Evolutionary conservation across 345 rosid species (phyloP), one percentile per base, ranked within the genome.

Genomic region (Firmiana major): DNA sequence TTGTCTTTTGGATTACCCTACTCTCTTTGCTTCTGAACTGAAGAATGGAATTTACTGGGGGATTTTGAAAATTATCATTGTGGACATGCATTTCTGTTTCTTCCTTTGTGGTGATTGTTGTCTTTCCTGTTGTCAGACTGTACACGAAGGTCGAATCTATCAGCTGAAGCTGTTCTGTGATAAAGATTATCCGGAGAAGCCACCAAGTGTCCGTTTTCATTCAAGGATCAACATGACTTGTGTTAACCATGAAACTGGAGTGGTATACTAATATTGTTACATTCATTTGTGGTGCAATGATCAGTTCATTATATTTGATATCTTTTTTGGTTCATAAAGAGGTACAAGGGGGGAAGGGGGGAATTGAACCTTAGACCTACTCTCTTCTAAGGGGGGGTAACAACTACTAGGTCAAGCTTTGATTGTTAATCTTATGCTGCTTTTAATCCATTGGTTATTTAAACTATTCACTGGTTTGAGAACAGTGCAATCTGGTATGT

Each of bases 111-210:
- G 53, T 19, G 38, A 49, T 60, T 60, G 5, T 57, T 31, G 11
- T 55, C n/a, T 73, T 74, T 74, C 34, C 48, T 63, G 48, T 58
- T 78, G 11, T 21, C 86, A 94, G 98, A 91, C 97, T 80, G 98
- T 94, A 68, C 97, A 94, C 83, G 98, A 94, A 84, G 98, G 98
- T 68, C 86, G 97, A 74, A 94, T 94, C 80, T 94, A 94, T 86
- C 97, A 93, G 84, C 84, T 94, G 91, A 94, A 94, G 94, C 95
- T 93, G 80, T 94, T 94, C 85, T 94, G 98, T 11, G 97, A 93
- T 83, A 93, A 94, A 87, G 98, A 94, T 81, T 94, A 94, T 81
- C 98, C 98, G 0, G 97, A 94, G 88, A 94, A 89, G 88, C 97
- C 98, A 65, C 98, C 98, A 19, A 94, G 86, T 62, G 97, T 93